These are phyloP conservation scores for Pseudogymnoascus sp. DNA, from an alignment of 2,329 filamentous ascomycete species.

Conservation along the genomic window DNA sequence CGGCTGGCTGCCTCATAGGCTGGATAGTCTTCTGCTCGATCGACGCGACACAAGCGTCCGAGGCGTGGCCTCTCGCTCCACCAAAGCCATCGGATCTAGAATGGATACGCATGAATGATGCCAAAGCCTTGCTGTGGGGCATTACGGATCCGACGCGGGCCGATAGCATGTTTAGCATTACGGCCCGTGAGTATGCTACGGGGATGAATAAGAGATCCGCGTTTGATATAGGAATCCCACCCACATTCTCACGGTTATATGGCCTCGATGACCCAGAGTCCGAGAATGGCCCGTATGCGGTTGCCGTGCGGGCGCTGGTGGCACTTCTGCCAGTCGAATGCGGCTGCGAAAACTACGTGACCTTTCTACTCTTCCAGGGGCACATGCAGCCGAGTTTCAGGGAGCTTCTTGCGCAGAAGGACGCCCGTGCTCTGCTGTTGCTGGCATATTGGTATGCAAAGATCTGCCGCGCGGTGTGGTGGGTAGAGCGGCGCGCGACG, in stretches of 20 bases:
- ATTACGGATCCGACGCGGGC: constrained; percentile 41
- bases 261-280: constrained; percentile 4
- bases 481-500: constrained; percentile 37
- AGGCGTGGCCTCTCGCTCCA: constrained; percentile 49
- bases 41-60: constrained; percentile 34
- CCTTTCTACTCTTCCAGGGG: constrained; percentile 41
- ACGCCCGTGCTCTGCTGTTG: constrained; percentile 46
- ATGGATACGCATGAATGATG: constrained; percentile 51
- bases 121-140: constrained; percentile 47
- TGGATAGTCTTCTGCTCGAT: constrained; percentile 39
- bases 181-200: background rate
- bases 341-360: constrained; percentile 35
- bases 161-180: constrained; percentile 39
- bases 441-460: constrained; percentile 52
- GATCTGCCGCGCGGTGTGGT: constrained; percentile 40
- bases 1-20: constrained; percentile 40
- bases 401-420: constrained; percentile 40
- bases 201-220: constrained; percentile 1
- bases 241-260: constrained; percentile 14
- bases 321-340: constrained; percentile 14
- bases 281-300: constrained; percentile 17
- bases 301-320: constrained; percentile 9
- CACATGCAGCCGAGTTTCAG: constrained; percentile 39
- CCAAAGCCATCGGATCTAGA: constrained; percentile 40
- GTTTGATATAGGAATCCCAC: constrained; percentile 12